Evolutionary conservation across 2,329 filamentous ascomycete genomes (phyloP), one percentile per base, ranked within the genome.

Genomic region (Diaporthe longicolla): DNA sequence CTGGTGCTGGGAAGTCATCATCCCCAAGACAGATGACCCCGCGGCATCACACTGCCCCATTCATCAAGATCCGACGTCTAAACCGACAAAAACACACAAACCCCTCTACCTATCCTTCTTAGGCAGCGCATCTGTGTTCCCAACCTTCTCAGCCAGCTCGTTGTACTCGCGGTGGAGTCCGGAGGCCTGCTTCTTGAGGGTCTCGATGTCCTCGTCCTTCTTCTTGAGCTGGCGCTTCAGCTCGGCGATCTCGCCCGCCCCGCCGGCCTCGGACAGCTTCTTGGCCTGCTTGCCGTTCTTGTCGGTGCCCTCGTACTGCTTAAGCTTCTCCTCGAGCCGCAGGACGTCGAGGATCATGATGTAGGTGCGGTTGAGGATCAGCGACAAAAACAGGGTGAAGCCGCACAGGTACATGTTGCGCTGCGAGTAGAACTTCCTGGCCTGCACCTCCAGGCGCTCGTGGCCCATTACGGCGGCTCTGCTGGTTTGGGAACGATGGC

Each of bases 381-480:
- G 90, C 71, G 96, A 98, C 76, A 99, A 93, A 91, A 99, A 98
- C 77, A 99, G 93, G 7, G 97, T 99, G 89, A 99, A 99, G 80
- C 97, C 97, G 85, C 97, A 98, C 76, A 99, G 95, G 87, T 99
- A 99, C 97, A 99, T 99, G 92, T 99, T 99, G 85, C 97, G 95
- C 88, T 99, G 96, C 76, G 95, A 98, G 90, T 99, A 99, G 89
- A 99, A 99, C 87, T 99, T 99, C 90, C 97, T 95, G 78, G 97
- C 96, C 86, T 99, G 97, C 70, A 98, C 96, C 87, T 99, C 97
- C 90, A 97, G 95, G 77, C 97, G 96, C 83, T 98, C 97, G 82
- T 94, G 93, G 77, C 97, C 96, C 80, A 98, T 91, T 75, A 95
- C 92, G 69, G 92, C 90, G 81, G 93, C 85, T 73, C 85, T 87